These are phyloP conservation scores for Populus euphratica DNA, from an alignment of 345 rosid genomes.

Conservation along the genomic window DNA sequence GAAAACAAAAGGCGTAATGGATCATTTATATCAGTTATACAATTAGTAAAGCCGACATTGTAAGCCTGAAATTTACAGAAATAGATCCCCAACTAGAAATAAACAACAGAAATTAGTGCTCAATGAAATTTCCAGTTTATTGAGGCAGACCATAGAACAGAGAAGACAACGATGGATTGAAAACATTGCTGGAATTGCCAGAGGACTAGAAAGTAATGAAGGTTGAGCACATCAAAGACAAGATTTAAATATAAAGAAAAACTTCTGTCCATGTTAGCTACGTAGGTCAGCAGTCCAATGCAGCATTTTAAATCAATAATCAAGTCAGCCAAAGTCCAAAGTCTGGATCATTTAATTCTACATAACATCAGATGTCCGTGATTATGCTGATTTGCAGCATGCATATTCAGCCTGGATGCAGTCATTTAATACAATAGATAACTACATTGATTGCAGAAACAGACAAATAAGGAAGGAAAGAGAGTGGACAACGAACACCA, in stretches of 20 bases:
- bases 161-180: not conserved
- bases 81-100: not conserved
- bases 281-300: not conserved
- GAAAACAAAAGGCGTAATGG: not conserved
- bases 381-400: not conserved
- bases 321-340: not conserved
- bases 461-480: not conserved
- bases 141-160: too few species aligned
- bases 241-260: too few species aligned
- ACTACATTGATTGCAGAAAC: not conserved
- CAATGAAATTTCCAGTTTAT: too few species aligned
- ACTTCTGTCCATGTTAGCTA: not conserved
- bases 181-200: not conserved
- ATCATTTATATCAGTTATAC: not conserved
- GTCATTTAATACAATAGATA: not conserved
- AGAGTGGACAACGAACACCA: not conserved
- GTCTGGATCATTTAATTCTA: not conserved
- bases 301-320: not conserved
- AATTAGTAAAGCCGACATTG: not conserved
- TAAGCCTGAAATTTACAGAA: not conserved
- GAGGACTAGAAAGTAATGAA: too few species aligned
- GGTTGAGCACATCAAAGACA: too few species aligned
- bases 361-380: not conserved
- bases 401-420: not conserved
- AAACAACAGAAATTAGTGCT: too few species aligned